Conservation (phyloP, 106 monocot genomes). For the Allium fistulosum region DNA sequence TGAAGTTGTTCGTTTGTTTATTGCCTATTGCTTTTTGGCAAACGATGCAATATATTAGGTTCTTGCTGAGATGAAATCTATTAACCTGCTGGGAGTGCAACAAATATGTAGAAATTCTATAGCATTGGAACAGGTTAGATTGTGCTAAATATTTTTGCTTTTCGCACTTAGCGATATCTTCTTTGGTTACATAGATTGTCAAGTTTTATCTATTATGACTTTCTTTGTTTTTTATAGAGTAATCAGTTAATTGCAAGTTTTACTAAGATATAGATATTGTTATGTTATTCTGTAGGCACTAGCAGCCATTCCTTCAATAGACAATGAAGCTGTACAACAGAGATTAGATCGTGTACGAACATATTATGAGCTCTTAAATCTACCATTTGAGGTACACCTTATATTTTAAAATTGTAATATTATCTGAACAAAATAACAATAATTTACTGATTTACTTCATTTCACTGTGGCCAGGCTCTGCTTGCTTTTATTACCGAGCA, state of each 20-base stretch:
- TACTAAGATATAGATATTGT: not conserved
- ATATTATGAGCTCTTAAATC: constrained; percentile 87
- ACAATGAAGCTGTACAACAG: constrained; percentile 80
- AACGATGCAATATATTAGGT: constrained; percentile 27
- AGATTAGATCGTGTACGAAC: constrained; percentile 87
- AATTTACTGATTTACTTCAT: too few relatives aligned
- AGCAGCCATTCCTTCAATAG: constrained; percentile 84
- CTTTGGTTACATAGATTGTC: too few relatives aligned
- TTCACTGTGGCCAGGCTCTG: constrained; percentile 47
- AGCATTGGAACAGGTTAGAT: constrained; percentile 88
- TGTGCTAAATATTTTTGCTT: not conserved
- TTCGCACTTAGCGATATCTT: too few relatives aligned
- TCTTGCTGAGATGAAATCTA: constrained; percentile 89
- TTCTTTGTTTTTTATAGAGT: not conserved
- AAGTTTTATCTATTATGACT: not conserved
- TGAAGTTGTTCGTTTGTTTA: not conserved
- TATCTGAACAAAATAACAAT: too few relatives aligned
- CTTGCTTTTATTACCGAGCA: constrained; percentile 87
- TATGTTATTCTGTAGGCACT: constrained; percentile 44
- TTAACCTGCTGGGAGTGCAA: constrained; percentile 90
- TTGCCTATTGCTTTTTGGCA: not conserved
- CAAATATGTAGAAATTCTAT: constrained; percentile 99
- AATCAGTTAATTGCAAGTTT: not conserved
- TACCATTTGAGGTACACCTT: constrained; percentile 74
- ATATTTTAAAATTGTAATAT: not conserved